Percentiles rank a stretch among this genome's conserved stretches.
Conservation (phyloP, 148 eudicot genomes). For the Nepenthes mirabilis region DNA sequence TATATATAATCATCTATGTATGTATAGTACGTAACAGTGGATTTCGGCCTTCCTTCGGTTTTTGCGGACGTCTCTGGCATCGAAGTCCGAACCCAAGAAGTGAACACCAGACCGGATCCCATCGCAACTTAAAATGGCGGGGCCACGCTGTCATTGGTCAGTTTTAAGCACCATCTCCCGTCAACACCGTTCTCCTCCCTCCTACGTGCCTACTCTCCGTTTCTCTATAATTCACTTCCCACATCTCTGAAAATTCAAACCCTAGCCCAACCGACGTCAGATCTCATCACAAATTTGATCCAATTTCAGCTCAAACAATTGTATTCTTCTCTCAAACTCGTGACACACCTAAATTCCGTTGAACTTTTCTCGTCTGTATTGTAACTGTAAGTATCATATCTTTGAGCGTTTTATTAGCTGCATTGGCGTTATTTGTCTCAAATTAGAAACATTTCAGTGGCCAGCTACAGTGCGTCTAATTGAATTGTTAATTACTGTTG, state of each 20-base stretch:
- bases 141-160: background rate
- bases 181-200: background rate
- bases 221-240: background rate
- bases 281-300: slow-evolving; percentile 2
- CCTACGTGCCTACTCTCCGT: background rate
- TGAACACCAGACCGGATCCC: background rate
- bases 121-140: slow-evolving; percentile 1
- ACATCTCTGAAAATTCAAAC: slow-evolving; percentile 8
- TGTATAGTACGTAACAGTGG: too few species aligned
- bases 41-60: too few species aligned
- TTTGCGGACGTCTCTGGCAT: too few species aligned
- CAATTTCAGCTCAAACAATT: background rate
- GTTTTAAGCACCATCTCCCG: slow-evolving; percentile 1
- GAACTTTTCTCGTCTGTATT: background rate
- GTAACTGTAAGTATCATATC: too few species aligned
- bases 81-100: too few species aligned
- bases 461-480: background rate
- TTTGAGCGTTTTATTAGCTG: too few species aligned
- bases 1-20: too few species aligned
- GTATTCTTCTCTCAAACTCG: too few species aligned
- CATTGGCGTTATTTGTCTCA: too few species aligned
- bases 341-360: background rate
- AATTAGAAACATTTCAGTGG: too few species aligned
- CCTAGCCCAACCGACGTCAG: slow-evolving; percentile 2
- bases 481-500: background rate